These are phyloP conservation scores for Aspergillus ochraceoroseus DNA, from an alignment of 2,329 filamentous ascomycete genomes.

Conservation along the genomic window DNA sequence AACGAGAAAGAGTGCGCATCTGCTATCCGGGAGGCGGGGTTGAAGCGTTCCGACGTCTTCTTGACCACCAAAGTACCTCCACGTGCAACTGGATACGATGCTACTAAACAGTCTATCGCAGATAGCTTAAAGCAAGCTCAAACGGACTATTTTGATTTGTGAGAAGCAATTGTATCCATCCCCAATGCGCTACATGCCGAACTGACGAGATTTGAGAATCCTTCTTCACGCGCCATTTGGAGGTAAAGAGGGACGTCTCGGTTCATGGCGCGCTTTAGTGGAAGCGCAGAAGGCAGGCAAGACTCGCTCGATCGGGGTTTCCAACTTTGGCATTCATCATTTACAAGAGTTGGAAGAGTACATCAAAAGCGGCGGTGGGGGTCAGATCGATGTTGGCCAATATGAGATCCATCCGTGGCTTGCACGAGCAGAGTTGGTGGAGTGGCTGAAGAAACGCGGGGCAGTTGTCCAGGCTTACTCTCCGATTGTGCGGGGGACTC, in stretches of 20 bases:
- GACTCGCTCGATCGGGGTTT: constrained; percentile 41
- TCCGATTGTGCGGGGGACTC: constrained; percentile 44
- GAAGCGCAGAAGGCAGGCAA: constrained; percentile 39
- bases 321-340: constrained; percentile 40
- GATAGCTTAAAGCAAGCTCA: constrained; percentile 58
- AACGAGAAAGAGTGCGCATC: constrained; percentile 54
- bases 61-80: constrained; percentile 59
- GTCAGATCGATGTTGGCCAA: constrained; percentile 76
- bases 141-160: constrained; percentile 63
- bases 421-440: constrained; percentile 68
- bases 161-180: constrained; percentile 29
- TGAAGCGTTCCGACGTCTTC: constrained; percentile 55
- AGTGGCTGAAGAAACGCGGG: constrained; percentile 65
- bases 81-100: constrained; percentile 56
- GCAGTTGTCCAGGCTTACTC: constrained; percentile 57
- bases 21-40: constrained; percentile 49
- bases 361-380: constrained; percentile 45
- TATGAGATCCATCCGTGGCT: constrained; percentile 91
- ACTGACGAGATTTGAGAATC: constrained; percentile 23
- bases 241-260: constrained; percentile 36
- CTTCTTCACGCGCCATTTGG: constrained; percentile 41
- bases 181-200: not conserved
- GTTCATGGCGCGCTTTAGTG: constrained; percentile 41
- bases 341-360: constrained; percentile 41
- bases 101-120: constrained; percentile 59